These are phyloP conservation scores for Penicillium mononematosum DNA, from an alignment of 495 filamentous ascomycete species.

Conservation along the genomic window DNA sequence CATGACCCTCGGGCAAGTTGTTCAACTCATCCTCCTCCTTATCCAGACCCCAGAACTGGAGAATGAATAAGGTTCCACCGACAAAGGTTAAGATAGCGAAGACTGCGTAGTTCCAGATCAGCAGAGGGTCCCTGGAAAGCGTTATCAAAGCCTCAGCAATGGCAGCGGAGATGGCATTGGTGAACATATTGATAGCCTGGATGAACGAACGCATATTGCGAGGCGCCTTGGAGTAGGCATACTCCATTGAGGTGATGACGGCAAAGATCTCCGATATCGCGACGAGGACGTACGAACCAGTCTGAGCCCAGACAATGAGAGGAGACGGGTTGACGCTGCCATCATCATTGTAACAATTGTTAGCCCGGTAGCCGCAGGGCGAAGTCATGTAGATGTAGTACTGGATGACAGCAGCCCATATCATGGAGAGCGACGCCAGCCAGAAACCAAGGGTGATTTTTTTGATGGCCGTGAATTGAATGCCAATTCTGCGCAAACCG, in stretches of 20 bases:
- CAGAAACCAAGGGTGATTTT: background rate
- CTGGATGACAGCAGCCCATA: background rate
- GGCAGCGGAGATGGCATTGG: background rate
- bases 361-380: background rate
- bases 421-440: background rate
- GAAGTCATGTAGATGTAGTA: background rate
- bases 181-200: conserved; percentile 47
- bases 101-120: background rate
- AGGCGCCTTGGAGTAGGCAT: conserved; percentile 81
- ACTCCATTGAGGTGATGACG: conserved; percentile 65
- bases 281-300: conserved; percentile 43
- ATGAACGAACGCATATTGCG: conserved; percentile 73
- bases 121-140: background rate
- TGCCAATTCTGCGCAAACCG: background rate
- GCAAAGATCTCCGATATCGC: conserved; percentile 69
- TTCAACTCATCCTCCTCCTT: conserved; percentile 66
- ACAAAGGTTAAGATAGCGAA: background rate
- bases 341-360: background rate
- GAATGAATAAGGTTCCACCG: conserved; percentile 30
- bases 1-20: conserved; percentile 32
- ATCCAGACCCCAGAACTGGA: conserved; percentile 56
- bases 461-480: background rate
- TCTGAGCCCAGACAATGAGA: background rate
- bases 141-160: background rate
- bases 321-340: background rate